These are phyloP conservation scores for Aspergillus sp. DNA, from an alignment of 2,329 filamentous ascomycete genomes.

Conservation along the genomic window DNA sequence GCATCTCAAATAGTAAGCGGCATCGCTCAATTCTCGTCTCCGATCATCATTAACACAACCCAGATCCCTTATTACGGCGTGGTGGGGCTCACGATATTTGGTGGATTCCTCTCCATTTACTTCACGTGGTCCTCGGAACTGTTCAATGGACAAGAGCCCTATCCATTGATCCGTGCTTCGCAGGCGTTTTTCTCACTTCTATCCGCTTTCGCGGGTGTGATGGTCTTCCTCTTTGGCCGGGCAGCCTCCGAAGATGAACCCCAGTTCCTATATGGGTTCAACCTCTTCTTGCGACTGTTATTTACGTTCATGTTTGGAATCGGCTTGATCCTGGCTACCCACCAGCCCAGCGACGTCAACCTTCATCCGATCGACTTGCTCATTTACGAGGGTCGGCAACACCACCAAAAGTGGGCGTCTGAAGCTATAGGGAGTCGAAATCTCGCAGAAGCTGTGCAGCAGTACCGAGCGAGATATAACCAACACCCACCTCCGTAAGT, in stretches of 20 bases:
- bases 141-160: constrained; percentile 32
- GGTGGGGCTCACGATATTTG: constrained; percentile 38
- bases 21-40: not conserved
- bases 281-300: constrained; percentile 34
- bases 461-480: constrained; percentile 54
- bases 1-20: constrained; percentile 41
- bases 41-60: constrained; percentile 9
- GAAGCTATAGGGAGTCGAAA: constrained; percentile 49
- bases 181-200: constrained; percentile 30
- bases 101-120: constrained; percentile 35
- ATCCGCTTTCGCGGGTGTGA: constrained; percentile 27
- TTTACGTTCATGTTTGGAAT: constrained; percentile 44
- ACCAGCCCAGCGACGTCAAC: constrained; percentile 39
- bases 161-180: constrained; percentile 28
- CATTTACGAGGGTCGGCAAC: constrained; percentile 49
- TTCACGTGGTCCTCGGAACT: constrained; percentile 31
- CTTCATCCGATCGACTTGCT: constrained; percentile 58
- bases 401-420: constrained; percentile 50
- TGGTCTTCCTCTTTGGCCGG: constrained; percentile 28
- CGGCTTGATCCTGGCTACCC: constrained; percentile 40
- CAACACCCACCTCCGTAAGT: constrained; percentile 55
- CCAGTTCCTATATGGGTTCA: constrained; percentile 25
- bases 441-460: constrained; percentile 49
- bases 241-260: constrained; percentile 29
- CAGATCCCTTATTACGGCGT: constrained; percentile 43